Evolutionary conservation across 169 alveolate genomes (phyloP).

Genomic region (Theileria sp.): DNA sequence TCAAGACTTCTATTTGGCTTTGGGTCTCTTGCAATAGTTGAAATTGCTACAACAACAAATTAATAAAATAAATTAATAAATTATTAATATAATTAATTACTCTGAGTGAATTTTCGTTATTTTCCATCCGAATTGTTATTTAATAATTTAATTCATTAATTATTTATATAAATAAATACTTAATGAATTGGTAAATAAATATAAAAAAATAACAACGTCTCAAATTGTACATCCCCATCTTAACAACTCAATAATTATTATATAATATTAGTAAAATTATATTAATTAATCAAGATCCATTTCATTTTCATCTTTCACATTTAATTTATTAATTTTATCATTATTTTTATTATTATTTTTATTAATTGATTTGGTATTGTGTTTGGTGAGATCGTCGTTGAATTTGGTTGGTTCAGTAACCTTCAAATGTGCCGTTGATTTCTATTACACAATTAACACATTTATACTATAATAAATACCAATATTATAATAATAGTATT

Average conservation of each 20-base stretch:
- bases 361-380: neutral
- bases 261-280: too few relatives aligned
- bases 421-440: neutral
- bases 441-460: neutral
- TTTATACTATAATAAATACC: neutral
- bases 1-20: constrained; percentile 59
- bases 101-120: constrained; percentile 14
- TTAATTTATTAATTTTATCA: neutral
- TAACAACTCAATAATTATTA: too few relatives aligned
- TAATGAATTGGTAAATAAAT: neutral
- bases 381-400: too few relatives aligned
- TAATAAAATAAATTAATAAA: too few relatives aligned
- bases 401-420: constrained; percentile 21
- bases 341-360: too few relatives aligned
- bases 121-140: constrained; percentile 11
- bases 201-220: neutral
- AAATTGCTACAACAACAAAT: constrained; percentile 36
- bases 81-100: neutral
- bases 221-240: neutral
- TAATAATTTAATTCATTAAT: neutral
- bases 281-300: constrained; percentile 5
- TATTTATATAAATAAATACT: neutral
- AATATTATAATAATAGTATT: neutral
- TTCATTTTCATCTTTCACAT: neutral
- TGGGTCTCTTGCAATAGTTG: constrained; percentile 64